Base-by-base conservation (phyloP, 2,329 filamentous ascomycete genomes). In the Colletotrichum karsti region DNA sequence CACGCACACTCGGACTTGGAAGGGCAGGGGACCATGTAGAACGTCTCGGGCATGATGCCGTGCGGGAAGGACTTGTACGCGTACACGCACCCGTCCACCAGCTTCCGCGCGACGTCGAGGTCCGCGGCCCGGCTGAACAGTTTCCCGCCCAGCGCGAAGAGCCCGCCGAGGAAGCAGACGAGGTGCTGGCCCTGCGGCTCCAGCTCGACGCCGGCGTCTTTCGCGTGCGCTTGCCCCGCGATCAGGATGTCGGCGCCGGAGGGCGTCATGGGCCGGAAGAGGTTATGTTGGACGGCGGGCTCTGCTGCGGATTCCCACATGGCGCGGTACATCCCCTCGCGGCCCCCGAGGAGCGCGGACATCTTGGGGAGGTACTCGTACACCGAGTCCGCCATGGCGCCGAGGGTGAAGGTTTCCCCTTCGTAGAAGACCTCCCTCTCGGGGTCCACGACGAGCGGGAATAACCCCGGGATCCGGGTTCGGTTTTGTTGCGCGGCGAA, bases 391-490 rank as follows among this genome's bases (percentile, higher is more conserved):
- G 85, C 81, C 39, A 84, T 75, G 2, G 83, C 87, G 15, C 87
- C 87, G 2, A 90, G 78, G 0, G 85, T 86, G 71, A 86, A 89
- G n/a, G 71, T 73, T 3, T 63, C 77, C 8, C 79, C 79, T 15
- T 71, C 73, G 12, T 79, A 64, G 39, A 82, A 81, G 72, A 74
- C 81, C 76, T 80, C 83, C 85, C 70, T 85, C 81, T 73, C 82
- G 82, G 78, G 85, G 76, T 94, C 87, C 55, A 95, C 79, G 55
- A 83, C 81, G 20, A 87, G 84, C 1, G 92, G 92, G 91, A 91
- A 96, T 82, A 96, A 86, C 3, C 93, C 93, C 0, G 93, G 93
- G 6, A 95, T 77, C n/a, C 81, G 83, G 0, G 93, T 94, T 5
- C 83, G 78, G 73, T 90, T 89, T 78, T 96, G 93, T 58, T 88